Evolutionary conservation across 805 yeast genomes (phyloP).

Genomic region (Kluyveromyces nonfermentans): DNA sequence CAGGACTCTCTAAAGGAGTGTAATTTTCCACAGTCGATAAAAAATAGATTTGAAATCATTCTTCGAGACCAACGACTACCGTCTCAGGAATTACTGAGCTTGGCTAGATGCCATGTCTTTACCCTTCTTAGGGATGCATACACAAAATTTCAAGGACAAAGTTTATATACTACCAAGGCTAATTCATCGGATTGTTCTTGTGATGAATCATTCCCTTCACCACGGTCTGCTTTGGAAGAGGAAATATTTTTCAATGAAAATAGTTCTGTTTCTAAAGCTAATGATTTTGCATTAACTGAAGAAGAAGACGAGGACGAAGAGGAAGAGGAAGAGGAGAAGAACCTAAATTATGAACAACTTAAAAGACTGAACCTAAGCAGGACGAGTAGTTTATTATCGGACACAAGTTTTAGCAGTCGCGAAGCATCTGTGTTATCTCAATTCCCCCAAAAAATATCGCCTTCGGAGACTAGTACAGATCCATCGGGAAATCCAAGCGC

Average conservation of each 20-base stretch:
- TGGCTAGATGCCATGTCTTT: constrained; percentile 20
- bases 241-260: not conserved
- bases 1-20: constrained; percentile 24
- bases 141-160: constrained; percentile 4
- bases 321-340: not conserved
- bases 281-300: not conserved
- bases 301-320: constrained; percentile 3
- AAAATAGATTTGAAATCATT: constrained; percentile 15
- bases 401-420: not conserved
- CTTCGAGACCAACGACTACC: constrained; percentile 11
- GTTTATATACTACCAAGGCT: not conserved
- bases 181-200: not conserved
- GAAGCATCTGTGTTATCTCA: not conserved
- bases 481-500: not conserved
- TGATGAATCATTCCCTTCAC: not conserved
- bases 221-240: not conserved
- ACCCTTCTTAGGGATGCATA: constrained; percentile 21
- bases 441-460: not conserved
- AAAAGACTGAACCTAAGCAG: not conserved
- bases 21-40: constrained; percentile 22
- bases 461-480: not conserved
- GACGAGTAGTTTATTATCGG: not conserved
- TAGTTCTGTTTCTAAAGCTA: not conserved
- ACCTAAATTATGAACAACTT: no score
- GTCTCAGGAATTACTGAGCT: constrained; percentile 10